Evolutionary conservation across 495 filamentous ascomycete species (phyloP).

Genomic region (Astrothelium subdiscretum): DNA sequence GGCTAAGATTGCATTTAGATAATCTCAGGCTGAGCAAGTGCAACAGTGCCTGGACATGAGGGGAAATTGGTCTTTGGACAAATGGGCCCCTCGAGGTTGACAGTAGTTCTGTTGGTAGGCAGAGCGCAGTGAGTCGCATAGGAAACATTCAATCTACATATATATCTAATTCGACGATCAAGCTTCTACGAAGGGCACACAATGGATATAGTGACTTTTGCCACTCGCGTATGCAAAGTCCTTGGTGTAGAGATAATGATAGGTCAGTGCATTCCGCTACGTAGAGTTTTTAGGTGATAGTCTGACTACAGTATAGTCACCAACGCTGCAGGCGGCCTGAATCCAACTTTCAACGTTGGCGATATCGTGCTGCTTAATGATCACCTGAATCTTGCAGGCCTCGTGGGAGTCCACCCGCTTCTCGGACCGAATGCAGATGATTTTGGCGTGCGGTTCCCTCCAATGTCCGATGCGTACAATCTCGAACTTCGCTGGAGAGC

Average conservation of each 20-base stretch:
- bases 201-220: conserved; percentile 56
- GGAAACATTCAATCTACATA: not conserved
- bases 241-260: conserved; percentile 55
- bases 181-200: conserved; percentile 73
- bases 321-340: conserved; percentile 66
- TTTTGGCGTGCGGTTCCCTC: conserved; percentile 59
- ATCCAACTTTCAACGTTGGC: conserved; percentile 55
- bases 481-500: conserved; percentile 49
- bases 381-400: conserved; percentile 64
- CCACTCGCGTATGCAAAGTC: conserved; percentile 56
- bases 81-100: conserved; percentile 40
- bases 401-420: conserved; percentile 59
- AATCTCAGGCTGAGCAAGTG: not conserved
- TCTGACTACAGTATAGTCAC: conserved; percentile 41
- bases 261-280: conserved; percentile 31
- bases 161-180: conserved; percentile 2
- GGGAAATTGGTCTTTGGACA: conserved; percentile 63
- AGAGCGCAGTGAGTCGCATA: conserved; percentile 53
- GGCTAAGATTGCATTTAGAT: not conserved
- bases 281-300: conserved; percentile 5
- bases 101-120: conserved; percentile 62
- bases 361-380: conserved; percentile 66
- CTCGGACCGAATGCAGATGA: conserved; percentile 57
- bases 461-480: conserved; percentile 68
- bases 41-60: conserved; percentile 55